phyloP scores from a whole-genome alignment of 345 rosid genomes.

The Eucalyptus virginea region DNA sequence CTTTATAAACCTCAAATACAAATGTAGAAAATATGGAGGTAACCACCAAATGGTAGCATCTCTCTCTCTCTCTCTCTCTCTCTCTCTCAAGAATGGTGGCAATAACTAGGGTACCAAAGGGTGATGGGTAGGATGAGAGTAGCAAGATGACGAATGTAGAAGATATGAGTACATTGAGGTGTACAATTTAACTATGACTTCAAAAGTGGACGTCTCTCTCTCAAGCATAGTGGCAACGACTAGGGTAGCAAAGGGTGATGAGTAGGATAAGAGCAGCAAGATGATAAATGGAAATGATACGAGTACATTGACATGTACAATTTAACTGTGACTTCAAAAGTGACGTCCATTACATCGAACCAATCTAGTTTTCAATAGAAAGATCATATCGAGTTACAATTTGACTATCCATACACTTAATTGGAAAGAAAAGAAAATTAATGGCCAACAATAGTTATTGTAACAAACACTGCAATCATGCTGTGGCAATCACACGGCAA shows the following conservation, averaged over 20 bases:
- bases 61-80: too few species aligned
- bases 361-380: background rate
- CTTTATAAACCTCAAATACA: too few species aligned
- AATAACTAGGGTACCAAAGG: too few species aligned
- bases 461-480: background rate
- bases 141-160: rapidly evolving
- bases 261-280: background rate
- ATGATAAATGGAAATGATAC: background rate
- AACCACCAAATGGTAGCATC: too few species aligned
- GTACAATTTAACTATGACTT: too few species aligned
- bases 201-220: background rate
- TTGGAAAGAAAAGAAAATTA: background rate
- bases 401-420: background rate
- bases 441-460: background rate
- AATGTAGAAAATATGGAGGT: too few species aligned
- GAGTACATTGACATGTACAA: background rate
- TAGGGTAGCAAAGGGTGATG: background rate
- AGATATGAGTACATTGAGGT: too few species aligned
- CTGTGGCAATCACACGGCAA: rapidly evolving
- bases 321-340: background rate
- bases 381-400: background rate
- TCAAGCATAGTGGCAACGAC: background rate
- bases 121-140: too few species aligned
- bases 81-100: too few species aligned
- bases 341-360: background rate